Base-by-base conservation (phyloP, 768 basidiomycete genomes). In the Trametes elegans region DNA sequence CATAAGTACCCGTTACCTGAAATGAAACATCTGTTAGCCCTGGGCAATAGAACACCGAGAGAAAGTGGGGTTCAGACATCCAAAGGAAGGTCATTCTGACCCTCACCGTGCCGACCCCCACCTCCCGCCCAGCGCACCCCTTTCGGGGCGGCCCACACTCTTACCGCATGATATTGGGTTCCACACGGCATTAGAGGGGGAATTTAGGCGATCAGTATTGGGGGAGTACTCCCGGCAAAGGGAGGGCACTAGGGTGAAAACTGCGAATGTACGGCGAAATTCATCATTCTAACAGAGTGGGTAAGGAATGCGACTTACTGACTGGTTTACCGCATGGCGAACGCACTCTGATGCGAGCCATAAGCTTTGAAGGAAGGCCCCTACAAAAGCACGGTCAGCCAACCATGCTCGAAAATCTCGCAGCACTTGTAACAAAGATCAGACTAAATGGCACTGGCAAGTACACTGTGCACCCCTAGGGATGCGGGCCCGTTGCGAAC, bases 381-480 rank as follows among this genome's bases (percentile, higher is more conserved):
- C 2, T 7, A 7, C 18, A 49, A 6, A 35, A 19, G 27, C 24
- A 10, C 13, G 24, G 40, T 43, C 39, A 41, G 41, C 29, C 21
- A 36, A 35, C 23, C 8, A 2, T 23, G 4, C 7, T 14, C 23
- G 13, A n/a, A 5, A 7, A 27, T 18, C 14, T 35, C 16, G n/a
- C n/a, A 27, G 18, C 11, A 11, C 35, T 11, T 9, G 10, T 18
- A 13, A 39, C n/a, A 59, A 57, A 53, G 58, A 67, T 90, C 87
- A 89, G 88, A 85, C 81, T 68, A 85, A 88, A 84, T 79, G 86
- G 85, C 85, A 86, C 87, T 89, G 87, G 88, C 87, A 88, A 88
- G 87, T 86, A 80, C 85, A 80, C 84, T 86, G 67, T 76, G 79
- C 79, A 73, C 72, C 73, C 77, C 74, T 71, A 55, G 80, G 73